Percentiles rank a stretch among this genome's conserved stretches.
phyloP scores from a whole-genome alignment of 1,284 basidiomycete species.

The Tausonia pullulans region DNA sequence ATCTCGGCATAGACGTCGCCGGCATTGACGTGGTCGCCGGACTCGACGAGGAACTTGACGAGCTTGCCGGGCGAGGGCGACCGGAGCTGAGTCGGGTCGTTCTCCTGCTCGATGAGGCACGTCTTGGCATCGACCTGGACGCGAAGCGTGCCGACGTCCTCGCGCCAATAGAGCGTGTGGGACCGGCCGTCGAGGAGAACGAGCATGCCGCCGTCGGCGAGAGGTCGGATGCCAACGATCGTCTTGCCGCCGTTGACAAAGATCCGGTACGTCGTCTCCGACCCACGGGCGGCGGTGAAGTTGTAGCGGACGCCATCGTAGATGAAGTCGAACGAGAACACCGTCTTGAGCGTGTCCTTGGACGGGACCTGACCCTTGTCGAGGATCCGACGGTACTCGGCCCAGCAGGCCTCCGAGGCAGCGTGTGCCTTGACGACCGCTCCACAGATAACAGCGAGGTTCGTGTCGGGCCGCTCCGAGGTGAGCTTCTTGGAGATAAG shows the following conservation, averaged over 20 bases:
- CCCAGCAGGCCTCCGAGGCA: constrained; percentile 76
- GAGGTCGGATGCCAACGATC: constrained; percentile 74
- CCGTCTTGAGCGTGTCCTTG: constrained; percentile 89
- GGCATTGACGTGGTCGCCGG: constrained; percentile 90
- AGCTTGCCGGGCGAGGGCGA: constrained; percentile 96
- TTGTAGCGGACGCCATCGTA: constrained; percentile 94
- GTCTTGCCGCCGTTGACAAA: constrained; percentile 92
- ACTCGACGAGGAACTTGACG: constrained; percentile 88
- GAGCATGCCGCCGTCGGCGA: constrained; percentile 91
- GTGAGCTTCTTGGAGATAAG: constrained; percentile 85
- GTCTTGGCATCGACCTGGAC: constrained; percentile 95
- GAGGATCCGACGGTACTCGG: constrained; percentile 87
- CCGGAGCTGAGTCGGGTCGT: constrained; percentile 93
- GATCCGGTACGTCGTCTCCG: constrained; percentile 77
- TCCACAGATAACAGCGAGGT: constrained; percentile 89
- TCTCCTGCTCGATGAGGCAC: constrained; percentile 97
- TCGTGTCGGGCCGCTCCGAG: constrained; percentile 86
- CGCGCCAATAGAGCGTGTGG: constrained; percentile 96
- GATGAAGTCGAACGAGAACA: constrained; percentile 95
- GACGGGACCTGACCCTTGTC: constrained; percentile 91
- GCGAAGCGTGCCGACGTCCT: constrained; percentile 89
- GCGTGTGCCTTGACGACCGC: constrained; percentile 94
- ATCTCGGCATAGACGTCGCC: constrained; percentile 98
- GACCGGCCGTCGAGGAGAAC: constrained; percentile 85
- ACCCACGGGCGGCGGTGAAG: constrained; percentile 89